Evolutionary conservation across 345 rosid species (phyloP).

Genomic region (Litchi chinensis): DNA sequence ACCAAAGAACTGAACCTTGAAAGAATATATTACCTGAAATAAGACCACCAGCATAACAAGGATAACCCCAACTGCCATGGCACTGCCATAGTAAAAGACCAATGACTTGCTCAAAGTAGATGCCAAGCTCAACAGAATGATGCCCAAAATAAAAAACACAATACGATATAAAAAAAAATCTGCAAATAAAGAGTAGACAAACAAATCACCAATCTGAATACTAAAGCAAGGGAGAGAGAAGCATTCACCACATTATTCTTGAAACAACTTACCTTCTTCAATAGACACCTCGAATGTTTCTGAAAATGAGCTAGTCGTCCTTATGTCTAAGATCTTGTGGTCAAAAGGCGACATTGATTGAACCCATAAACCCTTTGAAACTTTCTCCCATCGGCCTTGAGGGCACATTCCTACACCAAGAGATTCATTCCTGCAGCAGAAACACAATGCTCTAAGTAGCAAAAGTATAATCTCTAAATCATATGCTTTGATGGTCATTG

Average conservation of each 20-base stretch:
- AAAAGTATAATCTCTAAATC: conserved; percentile 5
- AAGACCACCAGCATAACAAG: conserved; percentile 84
- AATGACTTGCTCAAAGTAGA: conserved; percentile 74
- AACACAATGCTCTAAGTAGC: not conserved
- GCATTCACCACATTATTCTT: conserved; percentile 9
- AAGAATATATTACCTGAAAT: conserved; percentile 64
- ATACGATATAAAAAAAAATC: conserved; percentile 64
- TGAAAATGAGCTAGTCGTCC: conserved; percentile 47
- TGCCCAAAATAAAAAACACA: conserved; percentile 63
- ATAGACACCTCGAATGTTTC: conserved; percentile 54
- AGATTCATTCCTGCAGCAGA: conserved; percentile 68
- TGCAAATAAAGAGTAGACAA: conserved; percentile 35
- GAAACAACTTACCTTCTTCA: conserved; percentile 56
- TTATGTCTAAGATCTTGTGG: conserved; percentile 70
- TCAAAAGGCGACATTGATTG: conserved; percentile 89
- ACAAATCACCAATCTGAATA: conserved; percentile 15
- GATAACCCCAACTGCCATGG: conserved; percentile 87
- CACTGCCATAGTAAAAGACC: conserved; percentile 84
- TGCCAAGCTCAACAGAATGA: conserved; percentile 63
- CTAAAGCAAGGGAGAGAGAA: conserved; percentile 5
- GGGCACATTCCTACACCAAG: conserved; percentile 81
- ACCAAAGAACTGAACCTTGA: not conserved
- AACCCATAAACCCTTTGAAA: conserved; percentile 70
- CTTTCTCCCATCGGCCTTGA: conserved; percentile 75
- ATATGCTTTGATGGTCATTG: not conserved